Conservation (phyloP, 305 asterid species). For the Andrographis paniculata region DNA sequence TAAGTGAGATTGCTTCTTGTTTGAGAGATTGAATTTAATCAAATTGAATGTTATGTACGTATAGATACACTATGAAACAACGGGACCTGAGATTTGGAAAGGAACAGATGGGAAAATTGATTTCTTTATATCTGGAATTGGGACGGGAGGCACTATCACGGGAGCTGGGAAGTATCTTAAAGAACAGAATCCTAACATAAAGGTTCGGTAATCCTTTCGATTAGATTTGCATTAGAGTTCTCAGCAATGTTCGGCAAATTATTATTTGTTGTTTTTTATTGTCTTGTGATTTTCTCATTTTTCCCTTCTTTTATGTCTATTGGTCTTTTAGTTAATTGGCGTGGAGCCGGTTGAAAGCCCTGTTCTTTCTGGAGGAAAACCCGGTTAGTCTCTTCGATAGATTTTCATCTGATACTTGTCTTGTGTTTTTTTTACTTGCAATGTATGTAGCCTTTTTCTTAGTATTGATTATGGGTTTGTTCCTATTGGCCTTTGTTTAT, state of each 20-base stretch:
- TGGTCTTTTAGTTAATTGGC: slow-evolving; percentile 45
- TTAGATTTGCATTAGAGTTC: not conserved
- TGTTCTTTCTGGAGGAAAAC: slow-evolving; percentile 85
- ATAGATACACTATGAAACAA: slow-evolving; percentile 88
- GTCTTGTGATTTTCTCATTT: not conserved
- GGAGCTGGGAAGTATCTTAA: slow-evolving; percentile 83
- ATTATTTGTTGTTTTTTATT: not conserved
- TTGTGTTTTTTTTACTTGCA: not conserved
- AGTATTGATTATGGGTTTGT: no score
- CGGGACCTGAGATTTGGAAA: slow-evolving; percentile 96
- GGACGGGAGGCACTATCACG: slow-evolving; percentile 94
- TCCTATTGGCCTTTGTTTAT: no score
- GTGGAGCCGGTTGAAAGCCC: slow-evolving; percentile 90
- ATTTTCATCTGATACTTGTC: not conserved
- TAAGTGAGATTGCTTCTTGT: not conserved
- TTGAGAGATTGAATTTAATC: slow-evolving; percentile 2
- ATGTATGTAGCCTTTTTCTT: not conserved
- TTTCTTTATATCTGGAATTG: slow-evolving; percentile 82
- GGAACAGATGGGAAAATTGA: slow-evolving; percentile 75
- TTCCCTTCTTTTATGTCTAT: not conserved
- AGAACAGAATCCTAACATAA: slow-evolving; percentile 72
- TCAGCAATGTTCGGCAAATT: not conserved
- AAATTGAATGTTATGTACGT: no score
- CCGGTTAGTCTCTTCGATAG: slow-evolving; percentile 45
- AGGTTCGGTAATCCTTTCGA: slow-evolving; percentile 31